These are phyloP conservation scores for Fusarium pilosicola DNA, from an alignment of 2,329 filamentous ascomycete species.

Conservation along the genomic window DNA sequence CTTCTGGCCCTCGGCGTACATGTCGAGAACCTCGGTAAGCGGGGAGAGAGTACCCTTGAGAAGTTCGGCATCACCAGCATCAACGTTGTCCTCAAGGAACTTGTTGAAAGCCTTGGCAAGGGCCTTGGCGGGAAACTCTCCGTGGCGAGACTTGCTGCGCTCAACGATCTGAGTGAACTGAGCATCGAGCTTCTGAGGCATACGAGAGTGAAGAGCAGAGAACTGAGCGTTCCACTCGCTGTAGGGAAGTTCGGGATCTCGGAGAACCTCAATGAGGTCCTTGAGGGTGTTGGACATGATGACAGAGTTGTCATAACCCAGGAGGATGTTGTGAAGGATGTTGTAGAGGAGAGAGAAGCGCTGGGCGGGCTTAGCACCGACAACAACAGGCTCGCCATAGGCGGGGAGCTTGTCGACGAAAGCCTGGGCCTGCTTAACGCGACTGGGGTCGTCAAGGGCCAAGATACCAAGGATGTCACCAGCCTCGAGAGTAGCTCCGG, in stretches of 20 bases:
- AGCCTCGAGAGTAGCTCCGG: constrained; percentile 95
- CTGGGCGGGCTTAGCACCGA: constrained; percentile 92
- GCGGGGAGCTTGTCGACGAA: constrained; percentile 92
- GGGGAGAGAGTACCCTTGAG: constrained; percentile 80
- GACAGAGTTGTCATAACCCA: constrained; percentile 96
- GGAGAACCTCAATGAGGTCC: constrained; percentile 89
- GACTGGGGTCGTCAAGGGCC: constrained; percentile 91
- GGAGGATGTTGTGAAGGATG: constrained; percentile 86
- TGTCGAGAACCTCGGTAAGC: constrained; percentile 78
- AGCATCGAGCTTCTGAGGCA: constrained; percentile 91
- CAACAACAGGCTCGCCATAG: constrained; percentile 84
- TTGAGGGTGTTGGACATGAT: constrained; percentile 90
- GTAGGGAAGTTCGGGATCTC: constrained; percentile 90
- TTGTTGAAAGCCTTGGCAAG: constrained; percentile 84
- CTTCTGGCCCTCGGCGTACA: constrained; percentile 89
- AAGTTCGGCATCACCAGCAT: constrained; percentile 75
- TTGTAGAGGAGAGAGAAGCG: constrained; percentile 80
- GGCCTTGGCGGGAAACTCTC: constrained; percentile 92
- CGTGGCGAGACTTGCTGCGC: constrained; percentile 77
- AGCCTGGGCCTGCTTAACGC: constrained; percentile 94
- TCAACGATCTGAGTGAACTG: constrained; percentile 88
- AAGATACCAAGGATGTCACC: constrained; percentile 99
- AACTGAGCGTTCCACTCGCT: constrained; percentile 97
- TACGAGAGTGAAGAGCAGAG: constrained; percentile 94
- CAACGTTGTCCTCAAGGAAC: constrained; percentile 88